Conservation (phyloP, 1,284 basidiomycete genomes). For the Fistulinella cinereoalba region DNA sequence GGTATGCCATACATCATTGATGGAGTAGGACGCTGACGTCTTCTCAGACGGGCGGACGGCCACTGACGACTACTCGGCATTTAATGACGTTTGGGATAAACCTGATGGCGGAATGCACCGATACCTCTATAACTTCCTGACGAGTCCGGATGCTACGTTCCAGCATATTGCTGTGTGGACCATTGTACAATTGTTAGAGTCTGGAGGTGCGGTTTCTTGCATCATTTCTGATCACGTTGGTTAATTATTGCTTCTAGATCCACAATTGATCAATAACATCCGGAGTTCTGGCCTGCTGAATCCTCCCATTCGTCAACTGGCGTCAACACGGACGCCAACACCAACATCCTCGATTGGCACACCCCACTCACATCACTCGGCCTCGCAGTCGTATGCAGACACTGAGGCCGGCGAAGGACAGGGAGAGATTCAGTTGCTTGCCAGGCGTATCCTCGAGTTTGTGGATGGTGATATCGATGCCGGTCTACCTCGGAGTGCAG, state of each 20-base stretch:
- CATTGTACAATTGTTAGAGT: constrained; percentile 94
- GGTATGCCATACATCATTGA: too few species aligned
- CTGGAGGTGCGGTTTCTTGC: constrained; percentile 60
- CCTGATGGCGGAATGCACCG: constrained; percentile 96
- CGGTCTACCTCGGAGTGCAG: constrained; percentile 55
- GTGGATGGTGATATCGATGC: constrained; percentile 70
- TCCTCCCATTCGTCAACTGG: constrained; percentile 81
- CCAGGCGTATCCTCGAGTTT: constrained; percentile 81
- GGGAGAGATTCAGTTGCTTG: constrained; percentile 84
- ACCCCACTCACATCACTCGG: constrained; percentile 70
- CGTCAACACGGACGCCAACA: constrained; percentile 69
- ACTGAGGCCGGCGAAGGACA: constrained; percentile 81
- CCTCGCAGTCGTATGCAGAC: constrained; percentile 69
- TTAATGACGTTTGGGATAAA: constrained; percentile 97
- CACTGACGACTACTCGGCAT: constrained; percentile 94
- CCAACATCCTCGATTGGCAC: constrained; percentile 72
- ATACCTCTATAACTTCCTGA: constrained; percentile 94
- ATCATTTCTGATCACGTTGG: constrained; percentile 1
- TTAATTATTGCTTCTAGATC: constrained; percentile 50
- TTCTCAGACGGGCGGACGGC: constrained; percentile 68
- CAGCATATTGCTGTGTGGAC: constrained; percentile 99
- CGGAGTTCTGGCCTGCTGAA: constrained; percentile 78
- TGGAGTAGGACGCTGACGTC: too few species aligned
- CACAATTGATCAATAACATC: constrained; percentile 87
- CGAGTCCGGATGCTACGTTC: constrained; percentile 96